Evolutionary conservation across 1,139 yeast species (phyloP), one percentile per base, ranked within the genome.

Genomic region (Saccharomycopsis hybrid): DNA sequence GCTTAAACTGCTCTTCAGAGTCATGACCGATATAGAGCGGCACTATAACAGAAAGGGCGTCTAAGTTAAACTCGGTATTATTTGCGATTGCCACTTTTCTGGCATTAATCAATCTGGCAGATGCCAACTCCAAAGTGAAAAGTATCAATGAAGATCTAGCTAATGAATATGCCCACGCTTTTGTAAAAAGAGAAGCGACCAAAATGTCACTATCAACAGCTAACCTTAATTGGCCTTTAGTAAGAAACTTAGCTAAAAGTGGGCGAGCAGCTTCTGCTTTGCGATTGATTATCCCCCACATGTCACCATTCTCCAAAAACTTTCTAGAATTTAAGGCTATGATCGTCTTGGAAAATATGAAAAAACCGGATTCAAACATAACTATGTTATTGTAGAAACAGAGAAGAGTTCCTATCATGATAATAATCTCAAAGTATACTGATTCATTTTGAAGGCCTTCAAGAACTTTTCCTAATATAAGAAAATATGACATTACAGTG

Each of bases 351-450:
- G 37, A 30, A 3, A 43, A 11, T 5, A 39, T 11, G 7, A 24
- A 4, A 9, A 36, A 36, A 3, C 44, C 43, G 30, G 31, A 27
- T 36, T 51, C 51, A 41, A 51, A 48, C 9, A 51, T 27, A 13
- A 51, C 5, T 3, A 44, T 32, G 32, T 51, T 48, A 2, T 47
- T 25, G 11, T 43, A 44, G 35, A 44, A 31, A 8, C 27, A 27
- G 3, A 41, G 13, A 3, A 33, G 13, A n/a, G 36, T 3, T 2
- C 29, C 48, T 9, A 49, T 4, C 41, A 40, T 33, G 29, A 44
- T 5, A 27, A 42, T 18, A 13, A 38, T 8, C 4, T 28, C 30
- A 29, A 44, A 46, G 33, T 30, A 50, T 4, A 25, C 18, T 9
- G 49, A 35, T 25, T 43, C 40, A 27, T 43, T 31, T 8, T 47